Conservation (phyloP, 495 filamentous ascomycete species). For the Opeltia flavorubescens region DNA sequence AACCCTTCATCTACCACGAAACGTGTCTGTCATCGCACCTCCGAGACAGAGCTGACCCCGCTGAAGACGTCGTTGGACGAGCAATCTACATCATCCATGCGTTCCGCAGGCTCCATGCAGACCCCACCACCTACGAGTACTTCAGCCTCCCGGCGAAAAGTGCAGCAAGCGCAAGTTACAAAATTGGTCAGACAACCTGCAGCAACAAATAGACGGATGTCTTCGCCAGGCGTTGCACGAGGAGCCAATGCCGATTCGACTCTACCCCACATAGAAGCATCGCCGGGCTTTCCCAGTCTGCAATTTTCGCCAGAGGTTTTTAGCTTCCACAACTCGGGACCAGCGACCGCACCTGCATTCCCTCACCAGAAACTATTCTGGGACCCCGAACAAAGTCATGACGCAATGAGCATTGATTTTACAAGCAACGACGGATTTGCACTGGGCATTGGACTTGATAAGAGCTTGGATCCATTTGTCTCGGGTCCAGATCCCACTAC, state of each 20-base stretch:
- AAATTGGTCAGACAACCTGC: slow-evolving; percentile 20
- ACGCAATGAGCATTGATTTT: slow-evolving; percentile 40
- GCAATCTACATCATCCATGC: slow-evolving; percentile 27
- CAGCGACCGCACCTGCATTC: slow-evolving; percentile 53
- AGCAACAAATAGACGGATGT: slow-evolving; percentile 10
- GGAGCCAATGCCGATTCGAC: slow-evolving; percentile 25
- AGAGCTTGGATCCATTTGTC: slow-evolving; percentile 9
- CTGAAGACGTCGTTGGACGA: slow-evolving; percentile 26
- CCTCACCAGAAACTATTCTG: slow-evolving; percentile 57
- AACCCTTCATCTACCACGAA: slow-evolving; percentile 26
- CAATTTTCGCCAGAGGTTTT: slow-evolving; percentile 55
- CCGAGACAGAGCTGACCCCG: slow-evolving; percentile 14
- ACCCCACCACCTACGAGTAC: slow-evolving; percentile 53
- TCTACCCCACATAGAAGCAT: slow-evolving; percentile 29
- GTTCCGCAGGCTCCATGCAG: slow-evolving; percentile 45
- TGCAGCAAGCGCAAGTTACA: slow-evolving; percentile 20
- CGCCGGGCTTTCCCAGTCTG: slow-evolving; percentile 36
- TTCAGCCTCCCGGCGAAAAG: slow-evolving; percentile 23
- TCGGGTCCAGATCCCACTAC: not conserved
- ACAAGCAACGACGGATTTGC: slow-evolving; percentile 12
- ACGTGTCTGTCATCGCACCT: slow-evolving; percentile 13
- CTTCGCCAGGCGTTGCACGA: slow-evolving; percentile 14
- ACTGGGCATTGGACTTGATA: slow-evolving; percentile 8
- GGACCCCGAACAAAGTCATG: slow-evolving; percentile 45
- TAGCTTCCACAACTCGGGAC: slow-evolving; percentile 53